These are phyloP conservation scores for Cucumis cinereus DNA, from an alignment of 306 rosid species.

Conservation along the genomic window DNA sequence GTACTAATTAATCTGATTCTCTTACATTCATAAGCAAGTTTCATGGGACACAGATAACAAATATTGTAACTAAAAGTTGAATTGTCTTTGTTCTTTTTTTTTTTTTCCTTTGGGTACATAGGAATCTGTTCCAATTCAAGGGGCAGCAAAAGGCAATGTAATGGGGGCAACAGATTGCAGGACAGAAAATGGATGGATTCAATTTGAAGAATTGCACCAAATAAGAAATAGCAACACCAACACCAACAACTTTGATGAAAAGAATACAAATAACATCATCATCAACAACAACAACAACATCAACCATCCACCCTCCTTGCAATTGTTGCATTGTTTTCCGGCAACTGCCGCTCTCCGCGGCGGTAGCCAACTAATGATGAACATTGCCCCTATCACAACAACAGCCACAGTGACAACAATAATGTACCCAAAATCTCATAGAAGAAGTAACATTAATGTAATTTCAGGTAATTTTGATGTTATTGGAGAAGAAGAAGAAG, in stretches of 20 bases:
- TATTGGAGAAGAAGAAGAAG: slow-evolving; percentile 15
- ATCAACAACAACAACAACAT: slow-evolving; percentile 15
- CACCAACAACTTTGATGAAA: slow-evolving; percentile 30
- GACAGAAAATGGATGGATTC: slow-evolving; percentile 76
- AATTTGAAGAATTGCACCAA: slow-evolving; percentile 54
- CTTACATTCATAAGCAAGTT: background rate
- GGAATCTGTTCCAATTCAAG: slow-evolving; percentile 64
- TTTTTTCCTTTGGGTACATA: slow-evolving; percentile 7
- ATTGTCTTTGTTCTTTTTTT: background rate
- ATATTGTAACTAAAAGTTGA: background rate
- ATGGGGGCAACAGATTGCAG: slow-evolving; percentile 25
- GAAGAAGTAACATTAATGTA: background rate
- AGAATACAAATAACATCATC: slow-evolving; percentile 25
- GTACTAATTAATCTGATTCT: background rate
- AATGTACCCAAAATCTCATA: background rate
- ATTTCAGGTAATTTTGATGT: slow-evolving; percentile 19
- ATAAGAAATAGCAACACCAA: slow-evolving; percentile 20
- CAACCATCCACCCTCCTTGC: slow-evolving; percentile 90
- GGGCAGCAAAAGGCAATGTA: slow-evolving; percentile 31
- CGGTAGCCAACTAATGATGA: slow-evolving; percentile 23
- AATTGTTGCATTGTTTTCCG: slow-evolving; percentile 33
- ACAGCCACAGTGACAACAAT: background rate
- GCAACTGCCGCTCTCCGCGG: background rate
- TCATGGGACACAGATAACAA: background rate
- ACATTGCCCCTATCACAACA: background rate